Evolutionary conservation across 805 yeast species (phyloP).

Genomic region (Candida arabinofermentans): DNA sequence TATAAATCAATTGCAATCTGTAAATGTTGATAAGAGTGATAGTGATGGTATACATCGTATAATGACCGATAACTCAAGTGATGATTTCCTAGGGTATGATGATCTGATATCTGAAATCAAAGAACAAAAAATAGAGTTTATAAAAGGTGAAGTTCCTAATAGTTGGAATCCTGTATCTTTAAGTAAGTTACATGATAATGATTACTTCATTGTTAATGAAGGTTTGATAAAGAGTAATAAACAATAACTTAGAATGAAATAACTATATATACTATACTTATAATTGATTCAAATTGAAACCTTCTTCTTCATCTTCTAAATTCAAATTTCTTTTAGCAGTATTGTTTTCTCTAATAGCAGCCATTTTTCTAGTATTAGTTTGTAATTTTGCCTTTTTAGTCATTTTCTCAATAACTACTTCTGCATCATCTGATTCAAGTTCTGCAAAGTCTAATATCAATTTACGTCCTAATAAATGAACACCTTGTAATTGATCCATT

Average conservation of each 20-base stretch:
- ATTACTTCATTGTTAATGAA: constrained; percentile 41
- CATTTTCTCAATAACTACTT: constrained; percentile 88
- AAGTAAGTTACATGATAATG: constrained; percentile 32
- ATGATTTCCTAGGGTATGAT: constrained; percentile 25
- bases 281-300: constrained; percentile 10
- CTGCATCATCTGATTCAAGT: constrained; percentile 75
- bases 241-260: constrained; percentile 14
- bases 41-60: constrained; percentile 22
- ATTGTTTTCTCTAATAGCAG: constrained; percentile 58
- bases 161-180: constrained; percentile 40
- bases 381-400: constrained; percentile 80
- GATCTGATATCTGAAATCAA: constrained; percentile 28
- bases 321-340: constrained; percentile 71
- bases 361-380: constrained; percentile 69
- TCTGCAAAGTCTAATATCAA: constrained; percentile 91
- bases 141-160: constrained; percentile 39
- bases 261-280: not conserved
- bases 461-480: constrained; percentile 93
- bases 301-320: constrained; percentile 55
- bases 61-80: constrained; percentile 23
- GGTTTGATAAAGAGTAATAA: constrained; percentile 39
- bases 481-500: constrained; percentile 90
- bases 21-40: constrained; percentile 13
- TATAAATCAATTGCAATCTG: constrained; percentile 40
- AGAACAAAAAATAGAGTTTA: constrained; percentile 15